Evolutionary conservation across 169 alveolate species (phyloP), one percentile per base, ranked within the genome.

Genomic region (Plasmodium reichenowi): DNA sequence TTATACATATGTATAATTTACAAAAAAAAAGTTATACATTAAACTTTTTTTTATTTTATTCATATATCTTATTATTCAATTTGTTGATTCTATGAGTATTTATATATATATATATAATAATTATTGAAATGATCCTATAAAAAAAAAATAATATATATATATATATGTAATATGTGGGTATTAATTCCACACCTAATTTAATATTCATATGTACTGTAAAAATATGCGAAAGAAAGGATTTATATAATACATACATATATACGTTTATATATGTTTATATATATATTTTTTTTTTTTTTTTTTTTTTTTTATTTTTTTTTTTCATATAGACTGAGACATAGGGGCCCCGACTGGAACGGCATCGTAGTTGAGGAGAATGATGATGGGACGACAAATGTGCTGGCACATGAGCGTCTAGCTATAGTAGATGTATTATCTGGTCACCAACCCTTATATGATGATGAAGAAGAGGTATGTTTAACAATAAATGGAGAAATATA

Each of bases 311-410:
- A 24, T 24, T 24, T 24, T 24, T n/a, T 50, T 50, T 50, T 50
- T 0, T 6, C 13, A 0, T 54, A 1, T 63, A 93, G 92, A 85
- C 50, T 83, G 22, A 78, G 95, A 60, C 96, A 94, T 66, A 85
- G 96, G 48, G 96, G 96, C 22, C 96, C 96, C n/a, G 96, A 94
- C 67, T 83, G 94, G 94, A 91, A 91, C 54, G 92, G 93, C 8
- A 62, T 85, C 20, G 88, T 80, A 26, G 60, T 85, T 38, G 87
- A 72, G 20, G 63, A 71, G 20, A 80, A 88, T 20, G 71, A 67
- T 12, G 89, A 78, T 45, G 80, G 78, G 32, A 78, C 89, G 26
- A 66, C 70, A 17, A 88, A 88, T 50, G 86, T 92, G n/a, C 24
- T 94, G n/a, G 86, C 93, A 4, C 96, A 94, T 67, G 96, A 94